Conservation (phyloP, 202 grass and related monocot genomes). For the Panicum virgatum region DNA sequence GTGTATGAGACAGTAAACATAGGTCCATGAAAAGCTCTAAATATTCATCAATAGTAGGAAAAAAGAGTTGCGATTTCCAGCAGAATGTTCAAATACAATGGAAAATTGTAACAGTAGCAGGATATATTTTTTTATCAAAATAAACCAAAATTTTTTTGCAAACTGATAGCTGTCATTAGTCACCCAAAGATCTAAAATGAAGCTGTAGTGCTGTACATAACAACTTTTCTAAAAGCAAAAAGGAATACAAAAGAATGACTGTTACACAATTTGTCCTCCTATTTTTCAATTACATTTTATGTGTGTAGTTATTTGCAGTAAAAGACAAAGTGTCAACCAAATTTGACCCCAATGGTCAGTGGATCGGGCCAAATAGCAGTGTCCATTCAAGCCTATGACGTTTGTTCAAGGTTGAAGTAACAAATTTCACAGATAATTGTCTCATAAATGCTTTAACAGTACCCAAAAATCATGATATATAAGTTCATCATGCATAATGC, state of each 20-base stretch:
- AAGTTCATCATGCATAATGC: not conserved
- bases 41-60: not conserved
- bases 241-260: not conserved
- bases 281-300: not conserved
- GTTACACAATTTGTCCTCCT: not conserved
- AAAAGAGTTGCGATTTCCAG: not conserved
- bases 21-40: not conserved
- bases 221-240: not conserved
- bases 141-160: not conserved
- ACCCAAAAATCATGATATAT: not conserved
- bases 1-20: conserved; percentile 31
- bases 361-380: not conserved
- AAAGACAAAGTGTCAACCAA: conserved; percentile 6
- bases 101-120: not conserved
- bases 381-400: not conserved
- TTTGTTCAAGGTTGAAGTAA: not conserved
- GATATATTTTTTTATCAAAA: not conserved
- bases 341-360: not conserved
- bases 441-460: not conserved
- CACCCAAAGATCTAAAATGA: not conserved
- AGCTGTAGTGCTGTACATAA: not conserved
- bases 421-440: not conserved
- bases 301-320: not conserved
- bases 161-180: not conserved
- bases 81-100: not conserved